These are phyloP conservation scores for Westerdykella ornata DNA, from an alignment of 2,329 filamentous ascomycete genomes.

Conservation along the genomic window DNA sequence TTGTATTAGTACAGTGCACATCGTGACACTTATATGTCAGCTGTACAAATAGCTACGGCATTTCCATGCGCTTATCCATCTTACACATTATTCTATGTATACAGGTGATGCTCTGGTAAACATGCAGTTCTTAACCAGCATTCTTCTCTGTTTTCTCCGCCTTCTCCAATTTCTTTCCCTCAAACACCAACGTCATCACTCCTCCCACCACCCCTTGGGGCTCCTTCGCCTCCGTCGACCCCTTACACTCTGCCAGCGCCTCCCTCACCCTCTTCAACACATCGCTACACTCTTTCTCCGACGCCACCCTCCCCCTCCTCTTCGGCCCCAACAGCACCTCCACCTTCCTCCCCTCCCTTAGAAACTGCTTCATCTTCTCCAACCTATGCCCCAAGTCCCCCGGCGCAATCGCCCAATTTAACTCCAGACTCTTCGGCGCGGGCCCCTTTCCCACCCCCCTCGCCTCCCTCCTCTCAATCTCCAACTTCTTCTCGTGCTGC, in stretches of 20 bases:
- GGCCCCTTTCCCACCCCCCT: slow-evolving; percentile 21
- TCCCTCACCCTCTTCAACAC: slow-evolving; percentile 50
- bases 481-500: slow-evolving; percentile 44
- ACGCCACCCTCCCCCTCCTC: slow-evolving; percentile 55
- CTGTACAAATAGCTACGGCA: slow-evolving; percentile 2
- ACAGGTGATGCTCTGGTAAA: no score
- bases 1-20: background rate
- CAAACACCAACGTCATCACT: slow-evolving; percentile 27
- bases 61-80: no score
- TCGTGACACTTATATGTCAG: slow-evolving; percentile 2
- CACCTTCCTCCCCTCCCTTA: slow-evolving; percentile 68
- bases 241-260: slow-evolving; percentile 36
- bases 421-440: slow-evolving; percentile 67
- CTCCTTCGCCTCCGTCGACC: slow-evolving; percentile 20
- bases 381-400: slow-evolving; percentile 63
- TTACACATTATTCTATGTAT: no score
- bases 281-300: slow-evolving; percentile 49
- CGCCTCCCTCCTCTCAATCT: slow-evolving; percentile 37
- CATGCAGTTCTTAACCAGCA: background rate
- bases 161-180: slow-evolving; percentile 22
- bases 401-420: slow-evolving; percentile 78
- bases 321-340: slow-evolving; percentile 66
- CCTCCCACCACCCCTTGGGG: slow-evolving; percentile 25
- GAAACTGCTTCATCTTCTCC: slow-evolving; percentile 54
- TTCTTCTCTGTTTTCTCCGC: slow-evolving; percentile 8